Percentiles rank a stretch among this genome's conserved stretches.
Conservation (phyloP, 257 asterid species). For the Nicotiana knightiana region DNA sequence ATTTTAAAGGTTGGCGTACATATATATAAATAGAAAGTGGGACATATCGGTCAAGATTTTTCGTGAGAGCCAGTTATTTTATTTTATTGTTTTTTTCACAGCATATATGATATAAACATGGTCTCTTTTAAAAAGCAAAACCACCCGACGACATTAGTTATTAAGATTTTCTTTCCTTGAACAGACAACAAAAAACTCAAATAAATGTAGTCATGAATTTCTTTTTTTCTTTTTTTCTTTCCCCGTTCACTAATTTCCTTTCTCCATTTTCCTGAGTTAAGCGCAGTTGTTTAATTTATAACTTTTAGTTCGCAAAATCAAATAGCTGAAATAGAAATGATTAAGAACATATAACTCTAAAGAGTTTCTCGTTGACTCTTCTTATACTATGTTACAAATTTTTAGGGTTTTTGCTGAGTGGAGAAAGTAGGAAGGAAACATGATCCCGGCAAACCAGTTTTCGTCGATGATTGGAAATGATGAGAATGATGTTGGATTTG, state of each 20-base stretch:
- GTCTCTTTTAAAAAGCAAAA: neutral
- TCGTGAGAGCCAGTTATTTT: neutral
- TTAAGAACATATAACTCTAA: neutral
- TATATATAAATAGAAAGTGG: neutral
- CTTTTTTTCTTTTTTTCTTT: no score
- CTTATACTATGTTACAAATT: neutral
- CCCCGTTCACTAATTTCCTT: no score
- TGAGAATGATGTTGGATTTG: neutral
- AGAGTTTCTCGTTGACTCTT: neutral
- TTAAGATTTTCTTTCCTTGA: neutral
- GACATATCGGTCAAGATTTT: neutral
- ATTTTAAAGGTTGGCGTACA: neutral
- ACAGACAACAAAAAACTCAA: neutral
- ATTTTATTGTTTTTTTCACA: neutral
- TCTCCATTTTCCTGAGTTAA: no score
- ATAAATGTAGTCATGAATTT: no score
- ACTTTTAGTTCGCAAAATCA: neutral
- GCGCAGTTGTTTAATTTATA: no score
- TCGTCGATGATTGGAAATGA: neutral
- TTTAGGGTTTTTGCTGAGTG: neutral
- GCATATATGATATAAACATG: neutral
- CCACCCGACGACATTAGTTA: neutral
- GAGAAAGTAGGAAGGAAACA: neutral
- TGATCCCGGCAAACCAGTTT: neutral
- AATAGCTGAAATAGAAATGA: neutral